Evolutionary conservation across 2,329 filamentous ascomycete genomes (phyloP), one percentile per base, ranked within the genome.

Genomic region (Graphiopsis chlorocephala): DNA sequence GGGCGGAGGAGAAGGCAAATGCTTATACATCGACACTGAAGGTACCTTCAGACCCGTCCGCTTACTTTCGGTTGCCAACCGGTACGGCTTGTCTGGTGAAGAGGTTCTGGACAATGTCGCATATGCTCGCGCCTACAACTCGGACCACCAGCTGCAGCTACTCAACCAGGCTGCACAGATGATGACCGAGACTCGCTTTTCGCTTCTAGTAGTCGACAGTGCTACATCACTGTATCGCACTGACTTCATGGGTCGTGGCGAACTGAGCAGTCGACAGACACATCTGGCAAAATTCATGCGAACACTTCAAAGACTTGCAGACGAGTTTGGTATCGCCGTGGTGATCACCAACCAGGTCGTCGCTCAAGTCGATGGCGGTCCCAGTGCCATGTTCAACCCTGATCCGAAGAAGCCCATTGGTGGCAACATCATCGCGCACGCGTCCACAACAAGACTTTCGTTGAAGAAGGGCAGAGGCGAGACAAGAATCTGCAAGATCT

Each of bases 181-280:
- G 95, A 99, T 99, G 96, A 97, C 93, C 65, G 96, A 99, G 81
- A 99, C 95, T 0, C 88, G 95, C 4, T 99, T 99, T 78, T 98
- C 95, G 3, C 85, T 99, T 10, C 87, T 99, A 58, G 88, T 99
- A 57, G 95, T 99, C 64, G 95, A 99, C 79, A 97, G 93, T 64
- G 96, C 96, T 15, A 99, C 95, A 0, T 90, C 94, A 2, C 85
- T 99, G 2, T 99, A 99, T 78, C 88, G 95, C 70, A 99, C 95
- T 0, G 95, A 99, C 75, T 99, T 98, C 78, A 87, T 93, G 68
- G 95, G 95, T n/a, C 90, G 95, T 78, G 96, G 95, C 65, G 95
- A 99, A 78, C 85, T 99, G 33, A 97, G 93, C n/a, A 93, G 91
- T 58, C 86, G 95, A 68, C 95, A 99, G 76, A 92, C 89, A 2